phyloP scores from a whole-genome alignment of 257 asterid species.

The Salvia rosmarinus region DNA sequence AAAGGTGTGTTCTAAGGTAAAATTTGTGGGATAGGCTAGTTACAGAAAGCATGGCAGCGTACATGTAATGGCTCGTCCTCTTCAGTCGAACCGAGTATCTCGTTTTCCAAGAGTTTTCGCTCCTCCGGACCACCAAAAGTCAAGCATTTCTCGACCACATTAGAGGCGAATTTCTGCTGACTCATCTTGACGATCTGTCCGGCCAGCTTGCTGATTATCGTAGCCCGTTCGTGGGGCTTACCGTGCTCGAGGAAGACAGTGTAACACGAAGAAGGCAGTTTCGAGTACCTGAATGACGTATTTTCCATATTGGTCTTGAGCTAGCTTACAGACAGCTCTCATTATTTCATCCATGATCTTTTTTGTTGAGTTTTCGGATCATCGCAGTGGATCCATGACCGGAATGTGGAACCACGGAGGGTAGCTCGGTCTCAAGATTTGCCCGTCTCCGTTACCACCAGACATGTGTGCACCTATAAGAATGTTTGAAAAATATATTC shows the following conservation, averaged over 20 bases:
- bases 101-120: slow-evolving; percentile 67
- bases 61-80: slow-evolving; percentile 94
- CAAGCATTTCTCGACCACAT: slow-evolving; percentile 91
- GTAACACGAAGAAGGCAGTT: too few species aligned
- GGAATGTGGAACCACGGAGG: slow-evolving; percentile 52
- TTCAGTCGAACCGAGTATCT: slow-evolving; percentile 91
- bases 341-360: slow-evolving; percentile 75
- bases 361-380: slow-evolving; percentile 61
- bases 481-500: not conserved
- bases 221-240: slow-evolving; percentile 69
- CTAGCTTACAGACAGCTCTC: too few species aligned
- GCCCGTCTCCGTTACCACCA: slow-evolving; percentile 49
- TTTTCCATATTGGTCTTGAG: slow-evolving; percentile 86
- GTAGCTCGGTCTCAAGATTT: slow-evolving; percentile 43
- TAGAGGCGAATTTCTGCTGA: slow-evolving; percentile 90
- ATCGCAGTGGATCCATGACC: slow-evolving; percentile 51
- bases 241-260: slow-evolving; percentile 44
- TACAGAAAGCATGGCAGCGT: not conserved
- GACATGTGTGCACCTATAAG: slow-evolving; percentile 52
- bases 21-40: too few species aligned
- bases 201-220: slow-evolving; percentile 67
- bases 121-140: slow-evolving; percentile 70
- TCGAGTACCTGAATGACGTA: slow-evolving; percentile 83
- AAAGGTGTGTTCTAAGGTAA: too few species aligned
- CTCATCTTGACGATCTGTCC: slow-evolving; percentile 94